phyloP scores from a whole-genome alignment of 441 rosid species.

The Viola pubescens region DNA sequence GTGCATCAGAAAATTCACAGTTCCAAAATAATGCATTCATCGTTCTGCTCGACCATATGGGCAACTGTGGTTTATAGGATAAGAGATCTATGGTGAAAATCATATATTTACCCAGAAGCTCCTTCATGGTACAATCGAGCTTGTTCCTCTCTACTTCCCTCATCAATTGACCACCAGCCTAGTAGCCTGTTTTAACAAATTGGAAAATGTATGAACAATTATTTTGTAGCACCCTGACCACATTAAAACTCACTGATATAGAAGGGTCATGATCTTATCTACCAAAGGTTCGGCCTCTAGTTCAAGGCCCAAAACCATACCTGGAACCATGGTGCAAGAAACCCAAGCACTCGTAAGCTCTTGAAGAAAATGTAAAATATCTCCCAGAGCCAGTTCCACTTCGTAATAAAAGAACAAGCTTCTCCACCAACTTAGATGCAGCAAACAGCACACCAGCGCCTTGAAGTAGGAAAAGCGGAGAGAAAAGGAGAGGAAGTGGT shows the following conservation, averaged over 20 bases:
- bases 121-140: constrained; percentile 72
- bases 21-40: no score
- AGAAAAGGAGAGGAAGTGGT: constrained; percentile 75
- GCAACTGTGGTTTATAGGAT: no score
- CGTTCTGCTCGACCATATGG: no score
- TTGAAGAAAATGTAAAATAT: constrained; percentile 62
- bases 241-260: constrained; percentile 4
- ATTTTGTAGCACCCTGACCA: background rate
- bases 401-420: constrained; percentile 51
- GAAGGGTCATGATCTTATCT: background rate
- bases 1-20: no score
- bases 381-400: constrained; percentile 57
- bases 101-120: constrained; percentile 55
- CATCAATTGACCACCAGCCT: constrained; percentile 99
- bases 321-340: constrained; percentile 97
- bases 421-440: constrained; percentile 62
- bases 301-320: constrained; percentile 32
- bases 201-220: constrained; percentile 10
- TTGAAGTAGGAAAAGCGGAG: constrained; percentile 86
- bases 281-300: background rate
- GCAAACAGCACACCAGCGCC: constrained; percentile 76
- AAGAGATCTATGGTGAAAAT: no score
- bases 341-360: constrained; percentile 72
- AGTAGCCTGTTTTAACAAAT: constrained; percentile 47
- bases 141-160: constrained; percentile 89